phyloP scores from a whole-genome alignment of 768 basidiomycete genomes.

The Cystofilobasidium bisporidii region DNA sequence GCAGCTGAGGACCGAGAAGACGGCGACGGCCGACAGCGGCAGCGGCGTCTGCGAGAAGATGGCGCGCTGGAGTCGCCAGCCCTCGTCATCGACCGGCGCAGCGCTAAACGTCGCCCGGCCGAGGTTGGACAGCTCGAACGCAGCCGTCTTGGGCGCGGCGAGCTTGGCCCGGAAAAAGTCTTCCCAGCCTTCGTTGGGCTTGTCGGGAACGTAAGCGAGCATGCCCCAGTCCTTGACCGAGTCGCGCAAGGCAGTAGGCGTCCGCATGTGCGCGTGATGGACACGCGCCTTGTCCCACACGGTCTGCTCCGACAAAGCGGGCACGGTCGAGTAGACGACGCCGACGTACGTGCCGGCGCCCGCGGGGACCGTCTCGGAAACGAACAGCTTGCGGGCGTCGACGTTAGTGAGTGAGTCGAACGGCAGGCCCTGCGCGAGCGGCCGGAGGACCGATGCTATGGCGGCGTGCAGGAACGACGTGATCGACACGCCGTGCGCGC shows the following conservation, averaged over 20 bases:
- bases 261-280: background rate
- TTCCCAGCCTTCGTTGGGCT: background rate
- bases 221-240: conserved; percentile 1
- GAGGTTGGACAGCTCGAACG: conserved; percentile 3
- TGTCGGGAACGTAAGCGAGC: background rate
- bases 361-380: background rate
- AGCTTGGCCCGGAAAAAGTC: background rate
- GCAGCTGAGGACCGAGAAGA: background rate
- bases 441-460: background rate
- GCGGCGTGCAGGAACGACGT: background rate
- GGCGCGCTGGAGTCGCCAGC: background rate
- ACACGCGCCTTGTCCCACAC: background rate
- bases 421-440: background rate
- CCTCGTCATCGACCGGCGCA: background rate
- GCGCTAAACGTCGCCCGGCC: background rate
- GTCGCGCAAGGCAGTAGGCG: background rate
- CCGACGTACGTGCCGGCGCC: background rate
- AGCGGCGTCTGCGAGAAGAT: background rate
- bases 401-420: background rate
- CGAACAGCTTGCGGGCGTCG: background rate
- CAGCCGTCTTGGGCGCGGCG: too few relatives aligned
- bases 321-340: background rate
- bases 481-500: background rate
- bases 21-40: background rate
- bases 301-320: background rate